A percentile compares a stretch with the other conserved stretches of the same genome.
phyloP scores from a whole-genome alignment of 441 rosid species.

The Oxalis stricta region DNA sequence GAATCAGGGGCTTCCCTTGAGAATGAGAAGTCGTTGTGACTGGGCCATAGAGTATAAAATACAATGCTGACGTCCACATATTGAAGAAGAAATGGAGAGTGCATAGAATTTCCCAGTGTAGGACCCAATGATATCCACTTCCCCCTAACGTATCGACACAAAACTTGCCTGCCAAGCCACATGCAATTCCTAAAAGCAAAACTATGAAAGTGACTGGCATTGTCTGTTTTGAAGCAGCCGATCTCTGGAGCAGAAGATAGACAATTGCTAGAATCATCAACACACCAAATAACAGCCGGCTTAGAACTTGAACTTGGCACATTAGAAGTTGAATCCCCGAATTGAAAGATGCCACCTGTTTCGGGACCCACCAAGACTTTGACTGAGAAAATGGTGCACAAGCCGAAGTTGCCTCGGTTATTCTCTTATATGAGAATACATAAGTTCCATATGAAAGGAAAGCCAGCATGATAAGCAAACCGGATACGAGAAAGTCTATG shows the following conservation, averaged over 20 bases:
- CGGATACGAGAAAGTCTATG: constrained; percentile 72
- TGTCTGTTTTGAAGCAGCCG: constrained; percentile 37
- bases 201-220: constrained; percentile 67
- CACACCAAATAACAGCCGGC: constrained; percentile 49
- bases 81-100: constrained; percentile 46
- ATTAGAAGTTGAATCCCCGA: constrained; percentile 29
- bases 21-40: constrained; percentile 15
- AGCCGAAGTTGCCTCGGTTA: constrained; percentile 53
- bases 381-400: constrained; percentile 31
- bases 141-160: constrained; percentile 85
- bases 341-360: constrained; percentile 35
- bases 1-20: constrained; percentile 18
- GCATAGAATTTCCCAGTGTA: constrained; percentile 65
- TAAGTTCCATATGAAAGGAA: constrained; percentile 53
- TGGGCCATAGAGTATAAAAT: constrained; percentile 41
- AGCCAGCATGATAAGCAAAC: constrained; percentile 45
- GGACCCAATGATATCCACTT: constrained; percentile 52
- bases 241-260: constrained; percentile 49
- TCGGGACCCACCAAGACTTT: constrained; percentile 67
- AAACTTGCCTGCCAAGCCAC: constrained; percentile 68
- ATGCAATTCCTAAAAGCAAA: constrained; percentile 42
- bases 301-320: constrained; percentile 51
- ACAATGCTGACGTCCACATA: constrained; percentile 25
- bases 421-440: constrained; percentile 49
- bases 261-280: constrained; percentile 43